These are phyloP conservation scores for Astragalus membranaceus DNA, from an alignment of 306 rosid genomes.

Conservation along the genomic window DNA sequence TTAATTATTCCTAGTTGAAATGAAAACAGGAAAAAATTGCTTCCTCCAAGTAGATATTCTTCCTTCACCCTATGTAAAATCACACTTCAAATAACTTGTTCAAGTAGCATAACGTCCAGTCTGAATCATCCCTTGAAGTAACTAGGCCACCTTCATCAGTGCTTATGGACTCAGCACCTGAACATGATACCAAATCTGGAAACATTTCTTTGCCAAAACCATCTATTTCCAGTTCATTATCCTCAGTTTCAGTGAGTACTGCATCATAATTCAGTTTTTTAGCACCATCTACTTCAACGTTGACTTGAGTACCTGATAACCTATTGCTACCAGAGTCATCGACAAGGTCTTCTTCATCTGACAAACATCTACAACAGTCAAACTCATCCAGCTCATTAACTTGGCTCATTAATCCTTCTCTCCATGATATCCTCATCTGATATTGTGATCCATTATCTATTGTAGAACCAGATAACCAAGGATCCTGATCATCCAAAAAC, in stretches of 20 bases:
- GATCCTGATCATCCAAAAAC: slow-evolving; percentile 36
- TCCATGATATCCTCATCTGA: slow-evolving; percentile 70
- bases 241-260: slow-evolving; percentile 15
- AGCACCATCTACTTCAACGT: slow-evolving; percentile 12
- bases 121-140: slow-evolving; percentile 73
- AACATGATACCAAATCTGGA: slow-evolving; percentile 21
- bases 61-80: slow-evolving; percentile 10
- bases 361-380: slow-evolving; percentile 73
- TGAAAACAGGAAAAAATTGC: slow-evolving; percentile 1
- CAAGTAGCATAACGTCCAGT: slow-evolving; percentile 52
- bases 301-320: slow-evolving; percentile 28
- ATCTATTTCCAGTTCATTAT: slow-evolving; percentile 20
- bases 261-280: slow-evolving; percentile 18
- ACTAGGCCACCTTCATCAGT: slow-evolving; percentile 58
- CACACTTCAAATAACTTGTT: slow-evolving; percentile 45
- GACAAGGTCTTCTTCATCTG: slow-evolving; percentile 64
- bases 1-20: background rate
- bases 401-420: slow-evolving; percentile 60
- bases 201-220: slow-evolving; percentile 23
- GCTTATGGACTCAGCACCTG: slow-evolving; percentile 63
- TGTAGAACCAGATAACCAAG: slow-evolving; percentile 50
- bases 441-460: slow-evolving; percentile 42
- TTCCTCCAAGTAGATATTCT: slow-evolving; percentile 3
- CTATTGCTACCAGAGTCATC: slow-evolving; percentile 21
- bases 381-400: slow-evolving; percentile 53